phyloP scores from a whole-genome alignment of 2,329 filamentous ascomycete species.

The Amauroascus verrucosus region DNA sequence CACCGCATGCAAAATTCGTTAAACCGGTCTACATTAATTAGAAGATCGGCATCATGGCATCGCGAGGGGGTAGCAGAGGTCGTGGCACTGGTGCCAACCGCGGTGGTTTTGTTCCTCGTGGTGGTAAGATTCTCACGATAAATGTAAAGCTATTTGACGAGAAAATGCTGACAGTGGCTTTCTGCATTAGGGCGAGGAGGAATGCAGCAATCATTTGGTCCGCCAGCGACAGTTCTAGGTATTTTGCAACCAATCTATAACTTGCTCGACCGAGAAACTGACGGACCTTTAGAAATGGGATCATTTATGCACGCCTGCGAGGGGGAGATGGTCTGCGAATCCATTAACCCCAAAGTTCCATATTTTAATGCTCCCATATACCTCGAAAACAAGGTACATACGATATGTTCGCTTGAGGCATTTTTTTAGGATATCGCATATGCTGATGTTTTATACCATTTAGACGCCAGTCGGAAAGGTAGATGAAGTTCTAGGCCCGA shows the following conservation, averaged over 20 bases:
- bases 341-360: constrained; percentile 86
- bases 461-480: constrained; percentile 86
- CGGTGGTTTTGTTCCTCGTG: constrained; percentile 34
- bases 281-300: constrained; percentile 63
- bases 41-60: constrained; percentile 46
- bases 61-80: constrained; percentile 49
- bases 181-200: constrained; percentile 47
- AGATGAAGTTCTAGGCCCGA: constrained; percentile 92
- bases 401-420: neutral
- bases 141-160: neutral
- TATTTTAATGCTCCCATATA: constrained; percentile 99
- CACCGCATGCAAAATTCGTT: neutral
- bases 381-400: constrained; percentile 83
- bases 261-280: constrained; percentile 19
- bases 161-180: constrained; percentile 1
- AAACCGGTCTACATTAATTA: neutral
- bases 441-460: constrained; percentile 5
- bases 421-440: neutral
- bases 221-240: constrained; percentile 52
- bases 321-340: constrained; percentile 96
- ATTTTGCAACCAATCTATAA: constrained; percentile 19
- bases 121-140: constrained; percentile 31
- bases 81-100: constrained; percentile 44
- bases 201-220: constrained; percentile 52
- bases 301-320: constrained; percentile 89